Evolutionary conservation across 768 basidiomycete genomes (phyloP), one percentile per base, ranked within the genome.

Genomic region (Boletellus ananiceps): DNA sequence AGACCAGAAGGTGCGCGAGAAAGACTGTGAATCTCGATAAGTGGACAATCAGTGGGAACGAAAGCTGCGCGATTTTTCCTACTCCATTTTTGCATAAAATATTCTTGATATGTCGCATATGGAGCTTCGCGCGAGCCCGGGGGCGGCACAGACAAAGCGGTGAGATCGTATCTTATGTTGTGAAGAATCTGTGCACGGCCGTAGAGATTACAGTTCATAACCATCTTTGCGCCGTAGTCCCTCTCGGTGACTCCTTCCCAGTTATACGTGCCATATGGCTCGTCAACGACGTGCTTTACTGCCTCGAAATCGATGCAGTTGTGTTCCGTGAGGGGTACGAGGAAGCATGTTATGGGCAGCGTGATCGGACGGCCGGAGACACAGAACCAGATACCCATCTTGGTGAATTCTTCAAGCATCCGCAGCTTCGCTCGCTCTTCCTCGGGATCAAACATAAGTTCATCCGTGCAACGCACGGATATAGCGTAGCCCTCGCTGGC

Each of bases 391-490:
- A 88, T 71, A 14, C 80, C 79, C 57, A 71, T 67, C 56, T 69
- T 77, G 43, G 84, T 90, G 63, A 79, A 90, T 33, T 79, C 74
- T n/a, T 81, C 72, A 71, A 93, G 80, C 35, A 77, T 62, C 32
- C 64, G 63, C 15, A 83, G 70, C 44, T 73, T 72, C 42, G 71
- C 63, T 51, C 64, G 65, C 45, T 82, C 79, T 3, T 80, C 73
- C 13, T 73, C 71, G 11, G 66, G 68, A 32, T 71, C 65, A 48
- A 83, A 75, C 1, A 87, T 62, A 16, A 67, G 60, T 9, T 80
- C 73, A n/a, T 73, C 71, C 13, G 68, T 70, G 40, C 73, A 67
- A 43, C 82, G 74, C 14, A 86, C 63, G 15, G 65, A 59, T 21
- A 63, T 53, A 5, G 43, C 47, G 31, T 46, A 52, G 13, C 65